These are phyloP conservation scores for Hsuehochloa calcarea DNA, from an alignment of 176 grass and related monocot genomes.

Conservation along the genomic window DNA sequence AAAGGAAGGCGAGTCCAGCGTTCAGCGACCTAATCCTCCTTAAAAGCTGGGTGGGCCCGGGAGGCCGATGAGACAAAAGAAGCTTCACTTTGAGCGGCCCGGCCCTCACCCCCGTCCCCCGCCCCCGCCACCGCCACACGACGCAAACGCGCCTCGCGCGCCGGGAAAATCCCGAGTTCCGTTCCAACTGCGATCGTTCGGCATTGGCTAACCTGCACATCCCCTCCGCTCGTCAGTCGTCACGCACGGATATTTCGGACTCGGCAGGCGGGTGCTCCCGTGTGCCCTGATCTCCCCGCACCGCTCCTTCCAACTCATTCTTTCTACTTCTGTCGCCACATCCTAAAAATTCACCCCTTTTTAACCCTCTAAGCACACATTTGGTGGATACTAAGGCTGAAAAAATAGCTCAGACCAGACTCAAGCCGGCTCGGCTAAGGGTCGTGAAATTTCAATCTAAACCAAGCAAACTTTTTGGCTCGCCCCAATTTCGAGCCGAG, in stretches of 20 bases:
- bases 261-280: conserved; percentile 29
- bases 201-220: background rate
- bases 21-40: background rate
- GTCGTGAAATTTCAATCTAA: no score
- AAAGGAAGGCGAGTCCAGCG: background rate
- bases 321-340: background rate
- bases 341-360: background rate
- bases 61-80: background rate
- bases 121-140: background rate
- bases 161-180: background rate
- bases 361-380: background rate
- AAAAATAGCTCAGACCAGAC: no score
- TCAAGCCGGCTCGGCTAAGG: no score
- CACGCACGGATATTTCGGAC: background rate
- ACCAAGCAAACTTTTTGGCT: no score
- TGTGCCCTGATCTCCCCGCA: background rate
- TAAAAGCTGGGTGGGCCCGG: background rate
- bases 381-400: no score
- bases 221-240: background rate
- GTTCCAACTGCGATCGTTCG: background rate
- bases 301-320: background rate
- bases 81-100: background rate
- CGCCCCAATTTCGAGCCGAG: no score
- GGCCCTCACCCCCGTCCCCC: no score
- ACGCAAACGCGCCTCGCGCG: background rate